Evolutionary conservation across 2,329 filamentous ascomycete genomes (phyloP).

Genomic region (Trichothecium sympodiale): DNA sequence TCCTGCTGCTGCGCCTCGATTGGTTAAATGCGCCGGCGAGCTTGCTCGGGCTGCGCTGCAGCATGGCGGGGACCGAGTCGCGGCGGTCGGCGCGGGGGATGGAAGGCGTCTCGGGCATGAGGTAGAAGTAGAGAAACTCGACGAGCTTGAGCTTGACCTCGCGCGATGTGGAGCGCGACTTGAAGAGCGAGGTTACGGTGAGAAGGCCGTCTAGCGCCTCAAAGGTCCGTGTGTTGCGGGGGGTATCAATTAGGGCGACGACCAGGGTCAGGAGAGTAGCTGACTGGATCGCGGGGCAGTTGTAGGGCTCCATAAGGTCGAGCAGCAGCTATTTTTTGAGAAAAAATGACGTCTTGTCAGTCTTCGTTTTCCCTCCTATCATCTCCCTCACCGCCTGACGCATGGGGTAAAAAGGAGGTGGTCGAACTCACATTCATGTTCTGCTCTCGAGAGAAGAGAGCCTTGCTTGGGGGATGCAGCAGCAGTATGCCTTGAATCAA

Average conservation of each 20-base stretch:
- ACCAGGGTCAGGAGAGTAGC: slow-evolving; percentile 84
- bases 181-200: slow-evolving; percentile 87
- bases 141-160: slow-evolving; percentile 94
- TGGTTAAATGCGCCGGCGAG: slow-evolving; percentile 43
- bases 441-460: slow-evolving; percentile 76
- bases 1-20: slow-evolving; percentile 18
- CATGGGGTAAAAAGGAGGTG: no score
- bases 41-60: slow-evolving; percentile 61
- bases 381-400: no score
- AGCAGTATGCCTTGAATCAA: slow-evolving; percentile 80
- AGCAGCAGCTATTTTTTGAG: slow-evolving; percentile 62
- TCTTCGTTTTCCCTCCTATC: no score
- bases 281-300: slow-evolving; percentile 85
- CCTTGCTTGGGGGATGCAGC: slow-evolving; percentile 80
- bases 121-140: slow-evolving; percentile 96
- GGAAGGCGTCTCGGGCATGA: slow-evolving; percentile 77
- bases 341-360: slow-evolving; percentile 2
- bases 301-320: slow-evolving; percentile 85
- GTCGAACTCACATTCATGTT: slow-evolving; percentile 71
- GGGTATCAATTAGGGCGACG: slow-evolving; percentile 74
- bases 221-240: slow-evolving; percentile 82
- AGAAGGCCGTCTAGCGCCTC: slow-evolving; percentile 85
- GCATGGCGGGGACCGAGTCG: slow-evolving; percentile 36
- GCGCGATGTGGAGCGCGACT: slow-evolving; percentile 70
- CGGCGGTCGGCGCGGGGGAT: slow-evolving; percentile 37